Conservation (phyloP, 371 early-diverging fungal species). For the Apophysomyces sp. region DNA sequence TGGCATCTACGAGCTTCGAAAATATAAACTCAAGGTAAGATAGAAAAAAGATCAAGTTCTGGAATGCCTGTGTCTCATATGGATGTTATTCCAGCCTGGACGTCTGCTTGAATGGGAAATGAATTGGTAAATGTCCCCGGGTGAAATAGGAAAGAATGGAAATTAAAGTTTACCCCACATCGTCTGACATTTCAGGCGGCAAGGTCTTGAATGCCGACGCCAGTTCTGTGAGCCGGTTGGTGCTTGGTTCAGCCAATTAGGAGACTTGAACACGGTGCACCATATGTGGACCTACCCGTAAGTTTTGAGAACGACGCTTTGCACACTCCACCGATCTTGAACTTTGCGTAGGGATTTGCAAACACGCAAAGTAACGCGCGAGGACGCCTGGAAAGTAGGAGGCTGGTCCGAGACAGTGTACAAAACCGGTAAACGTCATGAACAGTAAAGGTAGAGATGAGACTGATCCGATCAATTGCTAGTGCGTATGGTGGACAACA, state of each 20-base stretch:
- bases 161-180: not conserved
- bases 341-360: conserved; percentile 51
- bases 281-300: conserved; percentile 87
- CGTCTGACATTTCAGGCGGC: conserved; percentile 36
- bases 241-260: conserved; percentile 90
- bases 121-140: conserved; percentile 54
- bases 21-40: conserved; percentile 65
- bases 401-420: conserved; percentile 86
- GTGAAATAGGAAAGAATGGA: not conserved
- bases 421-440: conserved; percentile 69
- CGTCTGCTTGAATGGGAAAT: conserved; percentile 84
- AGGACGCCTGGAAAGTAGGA: conserved; percentile 81
- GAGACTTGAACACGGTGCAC: conserved; percentile 79
- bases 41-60: not conserved
- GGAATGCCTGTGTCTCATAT: not conserved
- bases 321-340: not conserved
- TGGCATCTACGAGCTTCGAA: conserved; percentile 83
- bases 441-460: not conserved
- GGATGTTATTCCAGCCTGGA: conserved; percentile 58
- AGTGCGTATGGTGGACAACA: conserved; percentile 71
- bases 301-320: conserved; percentile 14
- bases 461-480: not conserved
- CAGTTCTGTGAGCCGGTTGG: conserved; percentile 85
- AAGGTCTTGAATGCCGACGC: conserved; percentile 76
- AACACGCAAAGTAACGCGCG: conserved; percentile 75